Evolutionary conservation across 2,329 filamentous ascomycete species (phyloP), one percentile per base, ranked within the genome.

Genomic region (Microascus cirrosus): DNA sequence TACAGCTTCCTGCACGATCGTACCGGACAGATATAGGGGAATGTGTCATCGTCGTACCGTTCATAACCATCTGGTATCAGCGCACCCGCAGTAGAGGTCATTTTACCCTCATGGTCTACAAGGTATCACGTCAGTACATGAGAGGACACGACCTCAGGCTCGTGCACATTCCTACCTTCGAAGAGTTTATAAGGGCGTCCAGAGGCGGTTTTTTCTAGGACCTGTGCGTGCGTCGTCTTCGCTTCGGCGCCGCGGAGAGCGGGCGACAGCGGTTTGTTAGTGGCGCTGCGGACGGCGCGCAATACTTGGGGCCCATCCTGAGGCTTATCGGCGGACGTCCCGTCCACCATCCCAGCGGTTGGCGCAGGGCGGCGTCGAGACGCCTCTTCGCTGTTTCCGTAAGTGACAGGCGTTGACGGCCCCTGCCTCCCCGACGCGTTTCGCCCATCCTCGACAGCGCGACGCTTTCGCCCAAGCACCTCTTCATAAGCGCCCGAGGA

Each of bases 21-120:
- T 2, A 69, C 61, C 3, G 69, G 68, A 54, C 69, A 71, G n/a
- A 67, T 60, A 54, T 58, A 69, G 1, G 63, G 66, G 20, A 50
- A 56, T 0, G 48, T 15, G 1, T 58, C 53, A 39, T 66, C 57
- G n/a, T 58, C 36, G 10, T 63, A 56, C 3, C 60, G 48, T 11
- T 58, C 39, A 56, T 70, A 70, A 6, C 58, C 60, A 1, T 59
- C 59, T 2, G 68, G 68, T 13, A 68, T n/a, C 15, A 66, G 54
- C 32, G 61, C 63, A 6, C 66, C 66, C 32, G 25, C 11, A 1
- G 51, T 18, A 32, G 51, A 18, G 25, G 34, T 22, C 28, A 18
- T 18, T 12, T n/a, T 28, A 12, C 51, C 51, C 15, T 34, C 18
- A 11, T 53, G 12, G 15, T 32, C 51, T 53, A 25, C 20, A 22